phyloP scores from a whole-genome alignment of 2,329 filamentous ascomycete species.

The Teratosphaeria zuluensis region DNA sequence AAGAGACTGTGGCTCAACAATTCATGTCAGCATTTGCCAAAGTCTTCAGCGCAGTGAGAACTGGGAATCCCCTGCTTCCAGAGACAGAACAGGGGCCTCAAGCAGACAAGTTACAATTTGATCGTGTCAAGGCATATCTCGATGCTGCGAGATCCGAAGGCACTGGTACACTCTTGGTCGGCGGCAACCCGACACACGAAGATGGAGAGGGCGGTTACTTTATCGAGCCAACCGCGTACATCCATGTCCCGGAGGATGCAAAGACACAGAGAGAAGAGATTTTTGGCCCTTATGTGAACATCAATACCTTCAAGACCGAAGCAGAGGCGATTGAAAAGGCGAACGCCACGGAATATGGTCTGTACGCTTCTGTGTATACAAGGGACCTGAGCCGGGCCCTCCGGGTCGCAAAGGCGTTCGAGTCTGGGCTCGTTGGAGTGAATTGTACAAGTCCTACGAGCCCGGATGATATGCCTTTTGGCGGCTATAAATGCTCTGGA shows the following conservation, averaged over 20 bases:
- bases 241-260: constrained; percentile 32
- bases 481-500: too few relatives aligned
- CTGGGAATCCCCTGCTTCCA: constrained; percentile 59
- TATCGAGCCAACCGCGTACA: constrained; percentile 1
- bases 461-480: too few relatives aligned
- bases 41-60: constrained; percentile 45
- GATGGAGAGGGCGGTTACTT: constrained; percentile 31
- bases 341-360: constrained; percentile 30
- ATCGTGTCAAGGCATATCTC: constrained; percentile 24
- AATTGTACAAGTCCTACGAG: constrained; percentile 8
- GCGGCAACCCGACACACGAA: constrained; percentile 11
- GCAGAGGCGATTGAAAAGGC: constrained; percentile 27
- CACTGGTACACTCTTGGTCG: constrained; percentile 15
- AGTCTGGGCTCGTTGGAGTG: constrained; percentile 28
- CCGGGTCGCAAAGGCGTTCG: constrained; percentile 30
- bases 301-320: constrained; percentile 28
- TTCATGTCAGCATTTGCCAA: too few relatives aligned
- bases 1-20: too few relatives aligned
- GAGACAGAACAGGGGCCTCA: constrained; percentile 64
- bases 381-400: constrained; percentile 19
- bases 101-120: constrained; percentile 42
- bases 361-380: constrained; percentile 29
- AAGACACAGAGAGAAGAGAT: constrained; percentile 25
- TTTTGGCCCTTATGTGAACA: constrained; percentile 30
- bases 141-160: constrained; percentile 11